phyloP scores from a whole-genome alignment of 73 alveolate species.

The Halteria grandinella region DNA sequence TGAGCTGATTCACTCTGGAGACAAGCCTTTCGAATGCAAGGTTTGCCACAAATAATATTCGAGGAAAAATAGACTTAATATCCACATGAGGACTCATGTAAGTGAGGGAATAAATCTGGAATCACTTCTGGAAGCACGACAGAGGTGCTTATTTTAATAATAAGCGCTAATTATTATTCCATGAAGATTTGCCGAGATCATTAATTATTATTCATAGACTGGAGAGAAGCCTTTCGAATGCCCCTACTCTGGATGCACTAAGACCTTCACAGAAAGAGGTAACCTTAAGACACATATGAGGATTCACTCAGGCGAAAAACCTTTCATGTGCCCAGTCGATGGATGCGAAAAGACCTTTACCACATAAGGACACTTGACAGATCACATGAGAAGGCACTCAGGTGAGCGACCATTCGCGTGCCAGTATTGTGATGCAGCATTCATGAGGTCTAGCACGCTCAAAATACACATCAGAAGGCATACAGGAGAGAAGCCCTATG shows the following conservation, averaged over 20 bases:
- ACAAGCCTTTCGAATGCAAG: slow-evolving; percentile 45
- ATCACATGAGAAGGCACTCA: slow-evolving; percentile 51
- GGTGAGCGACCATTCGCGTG: slow-evolving; percentile 57
- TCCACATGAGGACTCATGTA: slow-evolving; percentile 58
- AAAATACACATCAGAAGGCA: slow-evolving; percentile 62
- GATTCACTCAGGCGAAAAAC: slow-evolving; percentile 87
- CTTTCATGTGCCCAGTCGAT: slow-evolving; percentile 75
- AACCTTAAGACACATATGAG: slow-evolving; percentile 88
- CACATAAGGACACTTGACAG: slow-evolving; percentile 64
- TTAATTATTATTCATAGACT: too few species aligned
- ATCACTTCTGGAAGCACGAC: too few species aligned
- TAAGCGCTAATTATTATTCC: too few species aligned
- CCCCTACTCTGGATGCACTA: slow-evolving; percentile 63
- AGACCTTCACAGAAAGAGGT: slow-evolving; percentile 76
- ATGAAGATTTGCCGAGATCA: too few species aligned
- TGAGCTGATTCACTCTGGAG: slow-evolving; percentile 57
- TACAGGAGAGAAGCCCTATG: slow-evolving; percentile 74
- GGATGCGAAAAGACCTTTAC: slow-evolving; percentile 75
- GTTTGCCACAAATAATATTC: slow-evolving; percentile 38
- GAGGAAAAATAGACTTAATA: slow-evolving; percentile 19
- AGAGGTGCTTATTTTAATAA: too few species aligned
- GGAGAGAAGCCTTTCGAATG: slow-evolving; percentile 75
- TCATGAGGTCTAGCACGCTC: slow-evolving; percentile 64
- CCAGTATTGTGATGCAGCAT: slow-evolving; percentile 14
- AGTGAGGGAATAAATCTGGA: too few species aligned